These are phyloP conservation scores for Heterobasidion occidentale DNA, from an alignment of 1,284 basidiomycete species.

Conservation along the genomic window DNA sequence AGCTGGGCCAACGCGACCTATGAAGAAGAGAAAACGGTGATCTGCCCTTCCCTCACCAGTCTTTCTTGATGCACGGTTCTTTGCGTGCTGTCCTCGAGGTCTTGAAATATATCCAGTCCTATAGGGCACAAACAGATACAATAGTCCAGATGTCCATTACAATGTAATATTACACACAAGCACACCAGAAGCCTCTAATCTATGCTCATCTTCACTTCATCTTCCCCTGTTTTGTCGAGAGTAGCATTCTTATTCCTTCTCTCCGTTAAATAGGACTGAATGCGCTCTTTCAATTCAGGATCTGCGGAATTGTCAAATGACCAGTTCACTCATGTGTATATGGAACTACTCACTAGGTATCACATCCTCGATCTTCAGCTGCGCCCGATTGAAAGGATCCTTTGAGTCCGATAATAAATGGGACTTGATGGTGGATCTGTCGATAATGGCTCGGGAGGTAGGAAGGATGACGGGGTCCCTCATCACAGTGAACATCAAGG, in stretches of 20 bases:
- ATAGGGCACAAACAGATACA: too few species aligned
- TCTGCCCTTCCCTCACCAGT: neutral
- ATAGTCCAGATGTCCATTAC: neutral
- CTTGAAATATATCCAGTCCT: too few species aligned
- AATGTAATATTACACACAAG: neutral
- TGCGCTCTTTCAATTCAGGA: constrained; percentile 51
- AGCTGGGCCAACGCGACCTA: constrained; percentile 5
- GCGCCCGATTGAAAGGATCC: constrained; percentile 86
- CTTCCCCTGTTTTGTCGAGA: constrained; percentile 19
- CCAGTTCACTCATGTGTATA: too few species aligned
- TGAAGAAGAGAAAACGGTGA: constrained; percentile 12
- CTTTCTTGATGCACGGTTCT: neutral
- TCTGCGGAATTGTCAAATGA: constrained; percentile 26
- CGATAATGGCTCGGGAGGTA: constrained; percentile 74
- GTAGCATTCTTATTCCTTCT: constrained; percentile 31
- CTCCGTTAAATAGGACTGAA: constrained; percentile 52
- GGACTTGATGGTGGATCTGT: constrained; percentile 92
- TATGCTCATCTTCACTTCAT: constrained; percentile 28
- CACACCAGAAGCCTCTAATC: neutral
- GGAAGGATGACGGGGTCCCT: constrained; percentile 92
- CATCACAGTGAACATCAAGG: constrained; percentile 93
- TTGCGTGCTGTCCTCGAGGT: neutral
- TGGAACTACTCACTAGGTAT: constrained; percentile 48
- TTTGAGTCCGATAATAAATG: constrained; percentile 88
- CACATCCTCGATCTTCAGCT: constrained; percentile 76